These are phyloP conservation scores for Claviceps digitariae DNA, from an alignment of 2,329 filamentous ascomycete genomes.

Conservation along the genomic window DNA sequence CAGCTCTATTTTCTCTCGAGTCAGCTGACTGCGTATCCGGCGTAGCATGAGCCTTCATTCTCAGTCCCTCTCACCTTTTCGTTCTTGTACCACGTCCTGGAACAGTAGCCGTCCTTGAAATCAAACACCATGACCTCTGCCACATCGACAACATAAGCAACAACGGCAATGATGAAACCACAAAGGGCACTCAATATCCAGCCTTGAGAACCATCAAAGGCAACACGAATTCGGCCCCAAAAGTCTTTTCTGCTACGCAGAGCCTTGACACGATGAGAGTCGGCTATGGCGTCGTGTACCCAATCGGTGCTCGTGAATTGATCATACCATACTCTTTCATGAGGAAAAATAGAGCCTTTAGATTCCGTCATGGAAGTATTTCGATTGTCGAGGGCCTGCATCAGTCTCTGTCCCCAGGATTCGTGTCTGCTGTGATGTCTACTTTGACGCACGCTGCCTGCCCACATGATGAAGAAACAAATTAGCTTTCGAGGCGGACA, in stretches of 20 bases:
- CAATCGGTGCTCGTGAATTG: constrained; percentile 96
- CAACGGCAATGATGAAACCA: constrained; percentile 67
- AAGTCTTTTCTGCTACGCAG: constrained; percentile 72
- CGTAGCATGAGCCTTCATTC: neutral
- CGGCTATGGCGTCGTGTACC: constrained; percentile 95
- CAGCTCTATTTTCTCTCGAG: constrained; percentile 27
- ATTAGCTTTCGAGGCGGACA: neutral
- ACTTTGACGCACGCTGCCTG: constrained; percentile 24
- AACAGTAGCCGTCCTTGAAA: constrained; percentile 80
- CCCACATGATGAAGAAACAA: neutral
- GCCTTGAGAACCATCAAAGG: constrained; percentile 79
- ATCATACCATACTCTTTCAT: constrained; percentile 96
- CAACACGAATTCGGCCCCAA: constrained; percentile 60
- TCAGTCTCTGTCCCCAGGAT: constrained; percentile 48
- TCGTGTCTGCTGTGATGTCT: constrained; percentile 43
- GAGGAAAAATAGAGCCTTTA: constrained; percentile 52
- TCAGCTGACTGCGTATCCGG: neutral
- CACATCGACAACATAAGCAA: constrained; percentile 83
- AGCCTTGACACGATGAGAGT: constrained; percentile 77
- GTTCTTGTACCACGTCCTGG: constrained; percentile 54
- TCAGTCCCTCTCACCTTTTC: constrained; percentile 38
- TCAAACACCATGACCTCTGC: constrained; percentile 79
- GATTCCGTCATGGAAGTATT: constrained; percentile 48
- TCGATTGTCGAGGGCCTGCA: constrained; percentile 45
- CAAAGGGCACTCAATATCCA: constrained; percentile 91